Evolutionary conservation across 106 monocot genomes (phyloP), one percentile per base, ranked within the genome.

Genomic region (Hemerocallis citrina): DNA sequence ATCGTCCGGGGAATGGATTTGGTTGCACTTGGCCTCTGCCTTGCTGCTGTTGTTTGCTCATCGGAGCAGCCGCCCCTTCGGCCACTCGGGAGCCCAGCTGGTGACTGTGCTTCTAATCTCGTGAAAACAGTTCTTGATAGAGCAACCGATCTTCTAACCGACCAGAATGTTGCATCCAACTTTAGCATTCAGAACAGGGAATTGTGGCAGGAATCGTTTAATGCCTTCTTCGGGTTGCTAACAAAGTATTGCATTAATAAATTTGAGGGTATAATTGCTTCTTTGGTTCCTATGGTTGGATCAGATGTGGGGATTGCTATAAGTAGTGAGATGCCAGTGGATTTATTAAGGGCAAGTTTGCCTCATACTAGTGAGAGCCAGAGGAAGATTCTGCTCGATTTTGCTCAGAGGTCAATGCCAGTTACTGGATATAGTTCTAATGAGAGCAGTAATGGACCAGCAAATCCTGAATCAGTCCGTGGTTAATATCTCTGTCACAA

Each of bases 11-110:
- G 55, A 0, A 69, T 75, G 75, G 75, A 69, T 46, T 48, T 75
- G 28, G 55, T 21, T 57, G 68, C 55, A 6, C 63, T 75, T 5
- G 64, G 69, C 64, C 64, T 64, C 17, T 77, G 77, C 46, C 66
- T 77, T 52, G 72, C 77, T 14, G 77, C 77, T 24, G 66, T 77
- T 40, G 77, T 72, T 42, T 77, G 77, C 52, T 77, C 77, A 10
- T 61, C 52, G 5, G 60, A 67, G 35, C 77, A 77, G 36, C 77
- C 77, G 13, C 77, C 77, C 45, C 66, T 77, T 21, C 56, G 77
- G 19, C 77, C 77, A 16, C 48, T 77, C 55, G 72, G 72, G 42
- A 67, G 46, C 20, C 10, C 61, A 24, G 66, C 72, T 28, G 72
- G 77, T 39, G 72, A 77, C 61, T 50, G 72, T 20, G 77, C 77